Conservation (phyloP, 2,329 filamentous ascomycete genomes). For the Aureobasidium sp. region DNA sequence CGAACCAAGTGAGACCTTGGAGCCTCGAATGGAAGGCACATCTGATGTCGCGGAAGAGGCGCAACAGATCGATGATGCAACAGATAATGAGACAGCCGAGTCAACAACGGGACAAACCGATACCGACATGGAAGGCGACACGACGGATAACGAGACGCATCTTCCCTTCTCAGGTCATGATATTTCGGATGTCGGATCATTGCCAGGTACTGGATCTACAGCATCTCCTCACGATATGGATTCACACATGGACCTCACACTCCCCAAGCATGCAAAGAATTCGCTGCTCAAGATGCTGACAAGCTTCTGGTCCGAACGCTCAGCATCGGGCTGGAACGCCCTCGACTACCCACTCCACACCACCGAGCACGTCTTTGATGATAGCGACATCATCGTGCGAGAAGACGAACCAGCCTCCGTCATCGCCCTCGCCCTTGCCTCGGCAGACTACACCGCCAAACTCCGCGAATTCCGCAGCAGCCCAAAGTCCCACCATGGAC, state of each 20-base stretch:
- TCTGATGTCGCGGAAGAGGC: constrained; percentile 3
- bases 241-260: constrained; percentile 59
- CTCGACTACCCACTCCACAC: constrained; percentile 80
- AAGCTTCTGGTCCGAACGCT: constrained; percentile 97
- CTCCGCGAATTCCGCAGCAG: constrained; percentile 52
- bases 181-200: constrained; percentile 26
- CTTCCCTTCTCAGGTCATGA: constrained; percentile 59
- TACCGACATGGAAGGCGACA: constrained; percentile 46
- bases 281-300: constrained; percentile 93
- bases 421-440: constrained; percentile 86
- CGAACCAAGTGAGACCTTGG: neutral
- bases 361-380: constrained; percentile 91
- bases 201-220: constrained; percentile 45
- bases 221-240: constrained; percentile 47
- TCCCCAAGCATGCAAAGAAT: constrained; percentile 87
- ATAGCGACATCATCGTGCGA: constrained; percentile 93
- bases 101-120: constrained; percentile 32
- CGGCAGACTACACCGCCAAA: constrained; percentile 78
- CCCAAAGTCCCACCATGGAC: constrained; percentile 23
- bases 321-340: constrained; percentile 85
- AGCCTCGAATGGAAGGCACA: constrained; percentile 9
- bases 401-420: constrained; percentile 97
- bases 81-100: constrained; percentile 25
- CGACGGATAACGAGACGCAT: constrained; percentile 65
- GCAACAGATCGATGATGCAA: constrained; percentile 21